Conservation (phyloP, 2,329 filamentous ascomycete genomes). For the Talaromyces funiculosus region DNA sequence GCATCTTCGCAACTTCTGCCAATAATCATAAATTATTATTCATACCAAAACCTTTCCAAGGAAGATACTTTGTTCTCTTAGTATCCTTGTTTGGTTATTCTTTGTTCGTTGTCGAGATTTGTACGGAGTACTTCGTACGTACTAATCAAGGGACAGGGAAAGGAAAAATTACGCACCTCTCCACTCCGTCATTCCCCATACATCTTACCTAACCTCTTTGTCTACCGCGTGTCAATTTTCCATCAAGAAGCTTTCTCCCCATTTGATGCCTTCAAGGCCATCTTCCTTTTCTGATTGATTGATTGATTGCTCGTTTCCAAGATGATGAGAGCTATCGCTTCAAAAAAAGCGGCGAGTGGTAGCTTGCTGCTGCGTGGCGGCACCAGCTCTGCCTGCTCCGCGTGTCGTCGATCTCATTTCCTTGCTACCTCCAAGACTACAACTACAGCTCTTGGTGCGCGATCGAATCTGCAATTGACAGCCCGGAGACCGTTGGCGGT, state of each 20-base stretch:
- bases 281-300: not conserved
- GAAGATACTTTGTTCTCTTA: not conserved
- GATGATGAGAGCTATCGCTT: slow-evolving; percentile 36
- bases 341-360: slow-evolving; percentile 35
- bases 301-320: slow-evolving; percentile 2
- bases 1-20: not conserved
- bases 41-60: not conserved
- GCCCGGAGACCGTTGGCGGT: slow-evolving; percentile 30
- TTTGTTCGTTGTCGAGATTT: not conserved
- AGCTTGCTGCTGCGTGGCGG: slow-evolving; percentile 30
- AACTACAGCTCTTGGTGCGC: slow-evolving; percentile 20
- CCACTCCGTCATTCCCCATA: slow-evolving; percentile 5
- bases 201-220: not conserved
- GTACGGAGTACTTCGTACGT: no score
- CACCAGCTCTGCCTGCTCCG: slow-evolving; percentile 26
- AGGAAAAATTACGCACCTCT: slow-evolving; percentile 1
- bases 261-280: not conserved
- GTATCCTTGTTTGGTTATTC: not conserved
- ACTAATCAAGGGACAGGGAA: not conserved
- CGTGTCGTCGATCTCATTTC: slow-evolving; percentile 30
- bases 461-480: slow-evolving; percentile 32
- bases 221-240: not conserved
- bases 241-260: not conserved
- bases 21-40: not conserved
- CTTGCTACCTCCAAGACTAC: slow-evolving; percentile 28